Conservation (phyloP, 225 moss, liverwort and hornwort genomes). For the Asterella californica region DNA sequence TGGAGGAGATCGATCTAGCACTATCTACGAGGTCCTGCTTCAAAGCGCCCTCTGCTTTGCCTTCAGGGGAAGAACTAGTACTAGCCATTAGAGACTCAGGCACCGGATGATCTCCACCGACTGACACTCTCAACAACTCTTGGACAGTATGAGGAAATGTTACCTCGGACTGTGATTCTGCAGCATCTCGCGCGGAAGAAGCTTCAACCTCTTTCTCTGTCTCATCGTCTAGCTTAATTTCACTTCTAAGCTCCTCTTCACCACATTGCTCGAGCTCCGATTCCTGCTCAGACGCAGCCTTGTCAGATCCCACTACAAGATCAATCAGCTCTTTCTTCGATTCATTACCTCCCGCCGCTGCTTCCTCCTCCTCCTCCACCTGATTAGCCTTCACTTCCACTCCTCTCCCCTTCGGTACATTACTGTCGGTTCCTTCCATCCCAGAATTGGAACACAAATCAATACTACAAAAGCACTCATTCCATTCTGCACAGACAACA, state of each 20-base stretch:
- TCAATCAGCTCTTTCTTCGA: conserved; percentile 16
- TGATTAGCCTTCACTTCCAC: conserved; percentile 2
- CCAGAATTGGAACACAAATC: neutral
- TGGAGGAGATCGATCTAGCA: conserved; percentile 9
- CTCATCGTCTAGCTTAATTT: conserved; percentile 17
- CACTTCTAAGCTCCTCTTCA: neutral
- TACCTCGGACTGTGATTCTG: conserved; percentile 15
- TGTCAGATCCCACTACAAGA: conserved; percentile 22
- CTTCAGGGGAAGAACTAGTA: neutral
- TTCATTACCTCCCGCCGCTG: conserved; percentile 7
- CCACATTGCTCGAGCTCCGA: conserved; percentile 28
- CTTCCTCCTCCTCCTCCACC: conserved; percentile 6
- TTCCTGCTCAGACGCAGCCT: neutral
- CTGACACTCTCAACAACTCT: conserved; percentile 7
- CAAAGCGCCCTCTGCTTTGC: neutral
- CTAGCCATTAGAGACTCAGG: conserved; percentile 5
- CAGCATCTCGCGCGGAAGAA: neutral
- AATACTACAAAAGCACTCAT: conserved; percentile 6
- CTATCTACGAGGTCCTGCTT: conserved; percentile 7
- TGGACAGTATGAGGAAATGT: neutral
- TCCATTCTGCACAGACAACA: conserved; percentile 9
- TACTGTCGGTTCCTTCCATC: conserved; percentile 19
- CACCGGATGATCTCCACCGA: conserved; percentile 12
- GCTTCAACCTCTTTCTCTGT: neutral
- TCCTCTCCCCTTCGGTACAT: conserved; percentile 8